Evolutionary conservation across 345 rosid genomes (phyloP), one percentile per base, ranked within the genome.

Genomic region (Brassica juncea): DNA sequence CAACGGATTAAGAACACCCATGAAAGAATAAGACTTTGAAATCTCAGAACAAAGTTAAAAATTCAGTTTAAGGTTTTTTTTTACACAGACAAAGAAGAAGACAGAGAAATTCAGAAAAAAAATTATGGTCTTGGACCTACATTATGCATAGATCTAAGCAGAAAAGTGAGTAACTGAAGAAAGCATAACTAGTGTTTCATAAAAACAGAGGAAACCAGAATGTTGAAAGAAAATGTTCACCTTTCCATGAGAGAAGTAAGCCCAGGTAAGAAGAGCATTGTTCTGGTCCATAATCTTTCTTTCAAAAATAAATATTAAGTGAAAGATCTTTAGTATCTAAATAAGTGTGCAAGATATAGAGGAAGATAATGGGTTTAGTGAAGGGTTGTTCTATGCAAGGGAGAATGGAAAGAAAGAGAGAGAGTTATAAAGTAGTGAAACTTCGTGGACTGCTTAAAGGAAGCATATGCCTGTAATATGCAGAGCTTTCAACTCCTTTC

Each of bases 221-320:
- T 68, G 68, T 19, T 44, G 35, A 62, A 11, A 47, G 1, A 66
- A 70, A 66, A 27, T 42, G 15, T 35, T 2, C 71, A 94, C 97
- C 99, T 90, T 92, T 77, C 87, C 94, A 67, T 88, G 97, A 85
- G 84, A 86, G 85, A 71, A 87, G 85, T 85, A 86, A 78, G 87
- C 84, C 87, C 89, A 89, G 74, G 52, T 82, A 37, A 87, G 89
- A 83, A 88, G 84, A 72, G 91, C 69, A 66, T 79, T 84, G 70
- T 87, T 77, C 16, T 89, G 92, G 23, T 94, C 98, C 98, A 94
- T 90, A 67, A 8, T 68, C 66, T 66, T 47, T 67, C 61, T 66
- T 54, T 25, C 57, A 11, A 21, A 63, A 10, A 10, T 55, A 2
- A 52, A 28, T 31, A 66, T 57, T 11, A 44, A 59, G 2, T n/a